Evolutionary conservation across 805 yeast species (phyloP), one percentile per base, ranked within the genome.

Genomic region (Pichia paraexigua): DNA sequence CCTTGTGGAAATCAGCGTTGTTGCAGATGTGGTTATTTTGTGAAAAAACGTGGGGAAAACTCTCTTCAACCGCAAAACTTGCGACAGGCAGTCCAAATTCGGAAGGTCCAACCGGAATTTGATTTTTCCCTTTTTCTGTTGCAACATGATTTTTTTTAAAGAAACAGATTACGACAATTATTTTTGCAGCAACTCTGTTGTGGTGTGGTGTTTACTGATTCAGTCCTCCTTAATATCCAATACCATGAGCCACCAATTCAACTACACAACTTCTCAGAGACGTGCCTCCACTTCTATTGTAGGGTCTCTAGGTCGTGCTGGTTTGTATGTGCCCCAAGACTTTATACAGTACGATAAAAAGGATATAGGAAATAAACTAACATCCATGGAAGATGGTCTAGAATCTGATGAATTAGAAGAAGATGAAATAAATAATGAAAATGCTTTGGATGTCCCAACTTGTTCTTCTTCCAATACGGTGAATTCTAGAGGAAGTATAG

Each of bases 271-370:
- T 41, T 65, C 74, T 2, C 69, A 74, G 53, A 66, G 82, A 53
- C 64, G 82, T 51, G 80, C 78, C 5, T 77, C 82, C 1, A 53
- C 64, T 0, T 69, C 76, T 1, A 75, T 77, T 0, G 76, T 68
- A 48, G 82, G 81, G 2, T 75, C 80, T 1, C 62, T 72, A 5
- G 80, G 82, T 5, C 71, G 80, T 54, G 74, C 76, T 4, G 81
- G 82, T 0, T 63, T 78, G 3, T 78, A 66, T 51, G 61, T 76
- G n/a, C 82, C 82, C 0, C 68, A 70, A 35, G 83, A 78, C 62
- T 78, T 78, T 58, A 62, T 66, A 27, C 56, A 49, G 25, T 56
- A 51, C 25, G 49, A 63, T 60, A 49, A 55, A 10, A 58, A 56
- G 2, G 64, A 56, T 25, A 58, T 62, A 12, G 65, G 57, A 8